Conservation (phyloP, 208 protist species). For the Leishmania guyanensis region DNA sequence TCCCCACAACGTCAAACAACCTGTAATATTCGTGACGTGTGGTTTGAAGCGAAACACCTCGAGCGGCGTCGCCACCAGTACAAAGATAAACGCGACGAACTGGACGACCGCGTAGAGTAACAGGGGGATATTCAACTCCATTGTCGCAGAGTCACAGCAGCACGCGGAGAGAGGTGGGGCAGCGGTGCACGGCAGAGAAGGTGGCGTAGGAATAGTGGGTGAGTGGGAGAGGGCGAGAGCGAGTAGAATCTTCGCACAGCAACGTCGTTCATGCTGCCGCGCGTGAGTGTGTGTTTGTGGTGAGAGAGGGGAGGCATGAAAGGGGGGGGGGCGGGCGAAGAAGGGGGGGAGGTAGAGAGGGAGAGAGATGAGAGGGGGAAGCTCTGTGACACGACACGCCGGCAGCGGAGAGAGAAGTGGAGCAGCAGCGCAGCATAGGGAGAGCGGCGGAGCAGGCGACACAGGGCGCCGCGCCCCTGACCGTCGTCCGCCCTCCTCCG, state of each 20-base stretch:
- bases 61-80: slow-evolving; percentile 42
- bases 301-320: too few species aligned
- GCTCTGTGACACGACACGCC: neutral
- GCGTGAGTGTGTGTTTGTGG: too few species aligned
- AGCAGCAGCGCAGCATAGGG: neutral
- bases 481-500: neutral
- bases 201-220: too few species aligned
- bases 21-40: neutral
- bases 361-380: neutral
- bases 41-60: neutral
- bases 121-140: slow-evolving; percentile 28
- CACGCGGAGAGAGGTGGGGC: neutral
- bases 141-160: neutral
- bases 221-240: too few species aligned
- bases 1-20: too few species aligned
- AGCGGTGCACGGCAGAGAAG: neutral
- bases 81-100: slow-evolving; percentile 44
- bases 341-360: neutral
- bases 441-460: too few species aligned
- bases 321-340: neutral
- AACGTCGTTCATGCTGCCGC: too few species aligned
- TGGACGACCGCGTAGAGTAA: slow-evolving; percentile 51
- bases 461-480: too few species aligned
- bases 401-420: neutral
- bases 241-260: neutral